Percentiles rank a stretch among this genome's conserved stretches.
These are phyloP conservation scores for Hanseniaspora hatyaiensis DNA, from an alignment of 805 yeast species.

Conservation along the genomic window DNA sequence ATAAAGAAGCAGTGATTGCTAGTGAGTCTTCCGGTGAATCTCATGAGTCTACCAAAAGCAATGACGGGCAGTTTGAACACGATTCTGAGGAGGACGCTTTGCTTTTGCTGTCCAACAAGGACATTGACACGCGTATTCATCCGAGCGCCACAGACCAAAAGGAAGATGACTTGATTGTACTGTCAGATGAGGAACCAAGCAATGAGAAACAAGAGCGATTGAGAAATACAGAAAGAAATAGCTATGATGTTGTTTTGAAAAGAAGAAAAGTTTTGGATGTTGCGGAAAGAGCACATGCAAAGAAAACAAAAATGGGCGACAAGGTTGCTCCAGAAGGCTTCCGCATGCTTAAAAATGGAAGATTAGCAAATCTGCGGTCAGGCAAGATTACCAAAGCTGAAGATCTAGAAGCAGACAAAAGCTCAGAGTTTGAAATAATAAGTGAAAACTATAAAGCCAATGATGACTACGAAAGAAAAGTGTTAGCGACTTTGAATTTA, in stretches of 20 bases:
- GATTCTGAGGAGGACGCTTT: background rate
- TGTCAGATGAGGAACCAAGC: constrained; percentile 7
- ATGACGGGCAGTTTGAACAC: too few species aligned
- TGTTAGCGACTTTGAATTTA: too few species aligned
- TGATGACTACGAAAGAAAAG: too few species aligned
- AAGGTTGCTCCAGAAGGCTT: constrained; percentile 1
- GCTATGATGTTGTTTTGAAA: background rate
- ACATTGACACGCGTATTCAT: background rate
- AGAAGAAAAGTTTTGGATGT: constrained; percentile 5
- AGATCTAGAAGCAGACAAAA: background rate
- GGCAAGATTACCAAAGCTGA: background rate
- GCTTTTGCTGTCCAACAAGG: background rate
- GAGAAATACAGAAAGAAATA: background rate
- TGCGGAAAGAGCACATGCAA: background rate
- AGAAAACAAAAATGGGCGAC: background rate
- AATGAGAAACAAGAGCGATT: too few species aligned
- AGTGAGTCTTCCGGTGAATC: too few species aligned
- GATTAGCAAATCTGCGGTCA: background rate
- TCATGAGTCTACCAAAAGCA: too few species aligned
- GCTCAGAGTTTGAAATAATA: background rate
- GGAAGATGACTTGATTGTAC: background rate
- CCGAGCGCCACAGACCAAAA: background rate
- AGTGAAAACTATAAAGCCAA: too few species aligned
- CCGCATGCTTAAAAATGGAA: constrained; percentile 4
- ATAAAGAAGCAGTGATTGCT: background rate